phyloP scores from a whole-genome alignment of 2,329 filamentous ascomycete species.

The Fusarium avenaceum region DNA sequence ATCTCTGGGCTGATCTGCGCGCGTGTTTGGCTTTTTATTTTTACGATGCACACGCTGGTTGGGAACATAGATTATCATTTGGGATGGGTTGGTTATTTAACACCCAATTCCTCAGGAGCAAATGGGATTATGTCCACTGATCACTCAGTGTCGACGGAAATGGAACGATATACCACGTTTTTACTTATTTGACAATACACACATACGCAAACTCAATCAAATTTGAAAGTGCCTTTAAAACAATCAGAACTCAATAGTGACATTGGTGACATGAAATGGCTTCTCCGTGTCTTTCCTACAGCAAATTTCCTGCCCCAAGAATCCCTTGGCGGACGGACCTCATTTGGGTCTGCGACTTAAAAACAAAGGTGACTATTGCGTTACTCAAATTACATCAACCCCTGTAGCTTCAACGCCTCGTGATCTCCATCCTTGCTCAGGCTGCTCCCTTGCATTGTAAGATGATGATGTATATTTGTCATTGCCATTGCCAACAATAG shows the following conservation, averaged over 20 bases:
- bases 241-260: conserved; percentile 10
- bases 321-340: conserved; percentile 21
- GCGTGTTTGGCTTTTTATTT: conserved; percentile 30
- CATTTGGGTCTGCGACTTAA: neutral
- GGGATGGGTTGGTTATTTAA: conserved; percentile 36
- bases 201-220: conserved; percentile 34
- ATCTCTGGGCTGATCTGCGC: conserved; percentile 13
- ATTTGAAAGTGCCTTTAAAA: conserved; percentile 36
- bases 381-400: conserved; percentile 40
- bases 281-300: conserved; percentile 26
- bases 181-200: conserved; percentile 16
- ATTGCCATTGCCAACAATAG: conserved; percentile 20
- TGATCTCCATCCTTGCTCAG: conserved; percentile 47
- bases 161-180: conserved; percentile 48
- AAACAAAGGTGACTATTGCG: conserved; percentile 15
- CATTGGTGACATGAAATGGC: neutral
- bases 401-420: conserved; percentile 45
- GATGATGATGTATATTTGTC: conserved; percentile 15
- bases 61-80: conserved; percentile 49
- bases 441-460: conserved; percentile 39
- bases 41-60: conserved; percentile 49
- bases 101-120: conserved; percentile 33
- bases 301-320: conserved; percentile 9
- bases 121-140: conserved; percentile 49
- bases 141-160: conserved; percentile 49